Base-by-base conservation (phyloP, 2,329 filamentous ascomycete genomes). In the Fonsecaea erecta region DNA sequence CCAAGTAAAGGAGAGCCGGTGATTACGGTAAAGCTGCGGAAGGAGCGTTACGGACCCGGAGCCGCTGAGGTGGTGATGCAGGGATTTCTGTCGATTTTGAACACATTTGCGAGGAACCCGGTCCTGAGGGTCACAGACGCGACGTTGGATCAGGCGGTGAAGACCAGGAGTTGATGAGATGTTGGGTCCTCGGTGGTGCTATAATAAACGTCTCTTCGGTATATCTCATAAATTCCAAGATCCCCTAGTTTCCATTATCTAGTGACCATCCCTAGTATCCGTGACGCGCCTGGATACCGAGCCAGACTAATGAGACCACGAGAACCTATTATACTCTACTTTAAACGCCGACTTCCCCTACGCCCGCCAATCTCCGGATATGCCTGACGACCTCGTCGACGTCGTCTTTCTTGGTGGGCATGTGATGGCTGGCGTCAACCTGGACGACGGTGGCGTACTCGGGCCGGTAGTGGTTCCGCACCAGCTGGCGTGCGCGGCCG, bases 21-120 rank as follows among this genome's bases (percentile, higher is more conserved):
- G 56, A 60, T 60, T 14, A 60, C 56, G 28, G 40, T 60, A n/a
- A 60, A 60, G 56, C n/a, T 60, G 56, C 37, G 37, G 35, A 60
- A 60, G 56, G 56, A 52, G 40, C 37, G 37, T 7, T 60, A 60
- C 53, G 56, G 40, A 40, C 5, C 12, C 11, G 56, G 56, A 34
- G 56, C 56, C 40, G 56, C 56, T 18, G 56, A 60, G 56, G 56
- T 28, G 43, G 40, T 60, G 40, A 60, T 60, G 37, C 56, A 60
- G 24, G 56, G 30, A 30, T 60, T 52, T 52, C 24, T 60, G 56
- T 60, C 56, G 7, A 60, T 60, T 40, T 40, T 60, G 56, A 60
- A 60, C 40, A 60, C 56, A 18, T 60, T 60, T 60, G 35, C 56
- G 24, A 60, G 56, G 37, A 60, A 60, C 5, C 56, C 56, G 37